phyloP scores from a whole-genome alignment of 371 early-diverging fungal species.

The Haplosporangium sp. region DNA sequence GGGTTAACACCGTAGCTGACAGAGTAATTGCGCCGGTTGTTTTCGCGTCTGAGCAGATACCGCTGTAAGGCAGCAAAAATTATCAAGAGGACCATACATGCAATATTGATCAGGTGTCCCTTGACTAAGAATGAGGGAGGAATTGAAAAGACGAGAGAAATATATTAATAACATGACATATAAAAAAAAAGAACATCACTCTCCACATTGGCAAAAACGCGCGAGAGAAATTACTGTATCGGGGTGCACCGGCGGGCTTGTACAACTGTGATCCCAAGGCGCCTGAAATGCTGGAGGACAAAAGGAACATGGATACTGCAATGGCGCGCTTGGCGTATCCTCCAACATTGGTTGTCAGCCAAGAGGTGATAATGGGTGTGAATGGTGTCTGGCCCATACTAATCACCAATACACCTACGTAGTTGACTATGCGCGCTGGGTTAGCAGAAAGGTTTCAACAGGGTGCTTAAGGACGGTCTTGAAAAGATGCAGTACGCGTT shows the following conservation, averaged over 20 bases:
- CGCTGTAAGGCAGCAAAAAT: constrained; percentile 16
- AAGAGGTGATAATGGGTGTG: constrained; percentile 33
- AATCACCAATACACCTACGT: constrained; percentile 26
- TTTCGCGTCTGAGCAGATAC: constrained; percentile 29
- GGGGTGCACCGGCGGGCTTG: constrained; percentile 17
- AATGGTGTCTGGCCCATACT: constrained; percentile 37
- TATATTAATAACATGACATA: too few species aligned
- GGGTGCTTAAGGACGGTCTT: too few species aligned
- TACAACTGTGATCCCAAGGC: constrained; percentile 34
- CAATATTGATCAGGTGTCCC: constrained; percentile 29
- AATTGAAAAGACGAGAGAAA: background rate
- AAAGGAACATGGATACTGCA: constrained; percentile 31
- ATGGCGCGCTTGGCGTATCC: constrained; percentile 43
- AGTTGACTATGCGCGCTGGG: constrained; percentile 14
- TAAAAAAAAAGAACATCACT: background rate
- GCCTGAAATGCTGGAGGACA: constrained; percentile 28
- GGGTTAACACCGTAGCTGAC: constrained; percentile 45
- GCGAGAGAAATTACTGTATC: constrained; percentile 9
- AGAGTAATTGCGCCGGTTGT: constrained; percentile 38
- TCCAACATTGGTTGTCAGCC: constrained; percentile 48
- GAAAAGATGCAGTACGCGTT: too few species aligned
- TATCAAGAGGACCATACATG: constrained; percentile 4
- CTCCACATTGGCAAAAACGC: background rate
- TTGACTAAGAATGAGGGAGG: constrained; percentile 9
- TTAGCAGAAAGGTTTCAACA: too few species aligned